Percentiles rank a stretch among this genome's conserved stretches.
Evolutionary conservation across 768 basidiomycete species (phyloP).

Genomic region (Naganishia randhawae): DNA sequence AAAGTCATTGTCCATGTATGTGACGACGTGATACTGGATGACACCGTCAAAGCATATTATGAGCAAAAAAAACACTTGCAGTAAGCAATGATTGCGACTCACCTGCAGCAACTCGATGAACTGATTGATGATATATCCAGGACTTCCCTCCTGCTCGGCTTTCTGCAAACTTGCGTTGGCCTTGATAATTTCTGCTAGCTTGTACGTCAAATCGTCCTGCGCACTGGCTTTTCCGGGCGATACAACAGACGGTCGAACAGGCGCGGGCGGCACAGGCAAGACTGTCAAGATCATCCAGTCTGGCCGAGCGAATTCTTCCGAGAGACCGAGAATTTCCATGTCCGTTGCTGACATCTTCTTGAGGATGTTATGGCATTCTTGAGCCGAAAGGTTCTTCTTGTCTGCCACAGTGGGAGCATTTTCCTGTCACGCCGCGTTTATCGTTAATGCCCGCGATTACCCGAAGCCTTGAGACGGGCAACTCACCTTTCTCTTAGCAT

Average conservation of each 20-base stretch:
- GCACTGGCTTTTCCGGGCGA: conserved; percentile 92
- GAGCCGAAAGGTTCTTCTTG: conserved; percentile 64
- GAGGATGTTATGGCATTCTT: conserved; percentile 88
- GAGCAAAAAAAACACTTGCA: conserved; percentile 16
- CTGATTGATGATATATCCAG: conserved; percentile 89
- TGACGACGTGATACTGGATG: conserved; percentile 94
- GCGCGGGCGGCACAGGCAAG: conserved; percentile 93
- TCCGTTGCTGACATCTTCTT: conserved; percentile 92
- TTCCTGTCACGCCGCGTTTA: conserved; percentile 33
- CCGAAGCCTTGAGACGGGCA: neutral
- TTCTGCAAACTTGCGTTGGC: conserved; percentile 85
- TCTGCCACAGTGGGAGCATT: conserved; percentile 47
- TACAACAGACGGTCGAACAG: conserved; percentile 95
- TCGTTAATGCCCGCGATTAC: conserved; percentile 25
- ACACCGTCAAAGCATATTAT: neutral
- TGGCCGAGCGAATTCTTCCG: conserved; percentile 90
- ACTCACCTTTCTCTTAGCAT: conserved; percentile 38
- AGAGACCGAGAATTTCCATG: conserved; percentile 81
- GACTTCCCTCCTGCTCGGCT: conserved; percentile 93
- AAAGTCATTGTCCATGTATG: conserved; percentile 99
- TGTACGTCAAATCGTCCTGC: conserved; percentile 98
- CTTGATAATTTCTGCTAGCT: conserved; percentile 93
- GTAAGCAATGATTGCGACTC: conserved; percentile 33
- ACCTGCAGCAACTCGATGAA: conserved; percentile 95
- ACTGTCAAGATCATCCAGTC: conserved; percentile 99